Evolutionary conservation across 306 rosid genomes (phyloP).

Genomic region (Casuarina glauca): DNA sequence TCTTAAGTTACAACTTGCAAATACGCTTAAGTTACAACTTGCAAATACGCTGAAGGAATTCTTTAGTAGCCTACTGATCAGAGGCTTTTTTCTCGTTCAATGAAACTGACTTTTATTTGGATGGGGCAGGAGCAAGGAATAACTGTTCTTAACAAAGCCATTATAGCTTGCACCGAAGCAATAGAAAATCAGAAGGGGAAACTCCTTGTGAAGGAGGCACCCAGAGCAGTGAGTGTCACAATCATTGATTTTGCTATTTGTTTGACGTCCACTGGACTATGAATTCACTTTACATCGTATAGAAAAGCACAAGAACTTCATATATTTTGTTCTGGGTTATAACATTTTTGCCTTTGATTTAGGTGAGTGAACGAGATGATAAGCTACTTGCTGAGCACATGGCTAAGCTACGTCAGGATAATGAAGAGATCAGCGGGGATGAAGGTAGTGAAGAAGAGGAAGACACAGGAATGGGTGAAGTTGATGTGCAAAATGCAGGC

Average conservation of each 20-base stretch:
- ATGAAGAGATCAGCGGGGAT: conserved; percentile 77
- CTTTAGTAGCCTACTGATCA: neutral
- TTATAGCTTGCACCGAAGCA: conserved; percentile 66
- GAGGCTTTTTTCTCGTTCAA: neutral
- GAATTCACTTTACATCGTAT: neutral
- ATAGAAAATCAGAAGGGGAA: conserved; percentile 89
- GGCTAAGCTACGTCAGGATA: conserved; percentile 75
- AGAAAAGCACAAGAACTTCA: neutral
- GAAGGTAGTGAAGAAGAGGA: conserved; percentile 96
- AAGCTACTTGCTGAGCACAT: conserved; percentile 82
- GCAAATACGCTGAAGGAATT: neutral
- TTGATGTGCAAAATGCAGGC: conserved; percentile 70
- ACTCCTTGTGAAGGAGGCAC: conserved; percentile 74
- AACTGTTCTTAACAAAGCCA: conserved; percentile 70
- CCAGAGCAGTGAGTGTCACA: conserved; percentile 86
- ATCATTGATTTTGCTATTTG: neutral
- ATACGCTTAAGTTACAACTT: neutral
- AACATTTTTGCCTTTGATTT: conserved; percentile 11
- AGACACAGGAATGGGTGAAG: conserved; percentile 93
- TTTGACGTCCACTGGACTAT: neutral
- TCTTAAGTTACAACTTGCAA: neutral
- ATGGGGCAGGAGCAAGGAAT: conserved; percentile 87
- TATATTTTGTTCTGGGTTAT: neutral
- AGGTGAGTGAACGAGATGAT: conserved; percentile 96
- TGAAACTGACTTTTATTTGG: conserved; percentile 19